Base-by-base conservation (phyloP, 139 green algal genomes). In the Edaphochlamys debaryana region DNA sequence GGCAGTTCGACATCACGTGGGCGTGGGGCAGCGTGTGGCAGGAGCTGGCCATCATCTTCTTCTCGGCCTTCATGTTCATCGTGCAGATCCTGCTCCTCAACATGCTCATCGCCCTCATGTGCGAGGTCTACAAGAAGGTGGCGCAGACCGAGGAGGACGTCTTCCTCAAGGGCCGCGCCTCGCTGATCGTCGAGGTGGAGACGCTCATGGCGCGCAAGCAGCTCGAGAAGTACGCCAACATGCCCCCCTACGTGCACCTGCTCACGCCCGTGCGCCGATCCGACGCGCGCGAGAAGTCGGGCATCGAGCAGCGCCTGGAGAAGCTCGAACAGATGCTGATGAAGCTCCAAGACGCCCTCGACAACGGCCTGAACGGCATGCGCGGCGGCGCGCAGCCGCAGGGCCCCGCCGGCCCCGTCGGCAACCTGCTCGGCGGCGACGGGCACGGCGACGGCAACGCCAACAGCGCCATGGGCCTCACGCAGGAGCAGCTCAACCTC, bases 61-160 rank as follows among this genome's bases (percentile, higher is more conserved):
- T 82, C 60, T 75, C 40, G 3, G 67, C 1, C 30, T 87, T 84
- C 74, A 85, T 86, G 64, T 71, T 85, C 67, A 15, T 68, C 22
- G 80, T 80, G 25, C 87, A 91, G 72, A 84, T 91, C 66, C 48
- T 91, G 62, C 84, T 91, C 69, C 84, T 91, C 68, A 91, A 89
- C 84, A 91, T 91, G 87, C 80, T 91, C 17, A 91, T 91, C 25
- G 84, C 84, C 41, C 75, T 89, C 36, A 91, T 91, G 87, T 54
- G 79, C 22, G 87, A 91, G 58, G 80, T 91, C 19, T 91, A 88
- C 80, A 72, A 69, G 27, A 75, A 63, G 20, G 75, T 88, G 22
- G 69, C 64, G 41, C 58, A 80, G 40, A 78, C 52, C 2, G 84
- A 91, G 84, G 78, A 86, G 62, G 84, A 91, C 29, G 84, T 89